phyloP scores from a whole-genome alignment of 1,139 yeast genomes.

The Meyerozyma elateridarum region DNA sequence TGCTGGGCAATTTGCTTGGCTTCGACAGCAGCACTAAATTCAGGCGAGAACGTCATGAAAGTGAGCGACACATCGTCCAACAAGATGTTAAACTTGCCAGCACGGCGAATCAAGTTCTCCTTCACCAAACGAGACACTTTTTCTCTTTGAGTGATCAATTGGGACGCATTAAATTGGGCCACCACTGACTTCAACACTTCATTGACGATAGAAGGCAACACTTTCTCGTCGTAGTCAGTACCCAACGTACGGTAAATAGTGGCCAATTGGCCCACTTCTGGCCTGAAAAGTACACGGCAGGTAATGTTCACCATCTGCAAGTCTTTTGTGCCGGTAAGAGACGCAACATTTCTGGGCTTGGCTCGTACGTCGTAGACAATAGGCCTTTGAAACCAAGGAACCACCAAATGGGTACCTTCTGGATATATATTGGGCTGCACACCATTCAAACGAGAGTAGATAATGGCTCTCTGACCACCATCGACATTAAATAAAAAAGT shows the following conservation, averaged over 20 bases:
- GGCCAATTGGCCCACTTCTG: constrained; percentile 75
- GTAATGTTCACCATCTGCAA: constrained; percentile 98
- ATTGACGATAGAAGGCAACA: constrained; percentile 92
- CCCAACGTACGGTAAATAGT: constrained; percentile 89
- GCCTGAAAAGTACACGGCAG: constrained; percentile 92
- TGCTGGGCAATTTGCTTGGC: constrained; percentile 99
- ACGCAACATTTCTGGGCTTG: constrained; percentile 95
- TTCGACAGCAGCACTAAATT: constrained; percentile 95
- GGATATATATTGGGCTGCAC: constrained; percentile 78
- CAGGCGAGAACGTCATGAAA: constrained; percentile 95
- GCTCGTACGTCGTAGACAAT: constrained; percentile 93
- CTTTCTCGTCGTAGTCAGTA: constrained; percentile 91
- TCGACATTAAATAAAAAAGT: constrained; percentile 89
- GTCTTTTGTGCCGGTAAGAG: constrained; percentile 96
- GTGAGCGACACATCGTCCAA: constrained; percentile 96
- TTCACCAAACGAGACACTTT: constrained; percentile 87
- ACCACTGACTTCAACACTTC: constrained; percentile 96
- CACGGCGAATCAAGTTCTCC: constrained; percentile 88
- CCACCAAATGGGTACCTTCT: constrained; percentile 92
- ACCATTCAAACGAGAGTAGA: constrained; percentile 86
- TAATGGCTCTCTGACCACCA: constrained; percentile 98
- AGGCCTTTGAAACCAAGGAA: constrained; percentile 96
- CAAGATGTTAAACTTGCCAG: constrained; percentile 78
- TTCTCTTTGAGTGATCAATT: constrained; percentile 96
- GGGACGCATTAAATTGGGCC: constrained; percentile 97